These are phyloP conservation scores for Chrysanthemum seticuspe DNA, from an alignment of 129 eudicot genomes.

Conservation along the genomic window DNA sequence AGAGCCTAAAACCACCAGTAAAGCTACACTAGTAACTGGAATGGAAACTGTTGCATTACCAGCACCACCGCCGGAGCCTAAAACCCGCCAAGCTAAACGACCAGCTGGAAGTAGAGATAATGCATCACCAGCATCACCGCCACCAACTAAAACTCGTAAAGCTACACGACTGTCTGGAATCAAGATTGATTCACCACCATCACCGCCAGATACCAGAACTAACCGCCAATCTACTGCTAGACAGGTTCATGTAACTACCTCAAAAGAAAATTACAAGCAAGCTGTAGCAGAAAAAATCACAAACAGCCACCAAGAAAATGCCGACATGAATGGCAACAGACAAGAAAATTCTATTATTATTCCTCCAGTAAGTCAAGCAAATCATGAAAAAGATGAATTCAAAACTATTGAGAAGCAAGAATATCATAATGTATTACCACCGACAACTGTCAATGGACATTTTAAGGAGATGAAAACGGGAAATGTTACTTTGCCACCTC, in stretches of 20 bases:
- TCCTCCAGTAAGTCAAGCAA: conserved; percentile 20
- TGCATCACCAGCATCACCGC: conserved; percentile 4
- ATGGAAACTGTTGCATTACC: conserved; percentile 8
- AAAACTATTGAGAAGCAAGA: conserved; percentile 22
- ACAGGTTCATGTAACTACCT: conserved; percentile 10
- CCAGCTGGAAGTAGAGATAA: background rate
- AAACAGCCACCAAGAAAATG: conserved; percentile 1
- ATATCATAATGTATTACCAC: background rate
- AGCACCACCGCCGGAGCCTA: conserved; percentile 8
- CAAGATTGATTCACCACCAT: conserved; percentile 18
- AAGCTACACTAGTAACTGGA: background rate
- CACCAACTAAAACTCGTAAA: conserved; percentile 29
- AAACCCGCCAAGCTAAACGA: conserved; percentile 16
- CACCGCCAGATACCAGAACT: conserved; percentile 23
- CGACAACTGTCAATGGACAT: conserved; percentile 2
- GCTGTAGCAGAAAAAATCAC: conserved; percentile 8
- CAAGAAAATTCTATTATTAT: conserved; percentile 6
- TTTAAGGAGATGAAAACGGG: background rate
- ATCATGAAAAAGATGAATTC: background rate
- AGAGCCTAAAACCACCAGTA: conserved; percentile 13
- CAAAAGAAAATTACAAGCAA: conserved; percentile 11
- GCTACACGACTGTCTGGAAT: conserved; percentile 17
- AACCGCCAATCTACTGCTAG: conserved; percentile 24
- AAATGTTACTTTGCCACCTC: background rate
- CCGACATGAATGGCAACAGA: conserved; percentile 6